phyloP scores from a whole-genome alignment of 768 basidiomycete genomes.

The Fomitopsis pulvina region DNA sequence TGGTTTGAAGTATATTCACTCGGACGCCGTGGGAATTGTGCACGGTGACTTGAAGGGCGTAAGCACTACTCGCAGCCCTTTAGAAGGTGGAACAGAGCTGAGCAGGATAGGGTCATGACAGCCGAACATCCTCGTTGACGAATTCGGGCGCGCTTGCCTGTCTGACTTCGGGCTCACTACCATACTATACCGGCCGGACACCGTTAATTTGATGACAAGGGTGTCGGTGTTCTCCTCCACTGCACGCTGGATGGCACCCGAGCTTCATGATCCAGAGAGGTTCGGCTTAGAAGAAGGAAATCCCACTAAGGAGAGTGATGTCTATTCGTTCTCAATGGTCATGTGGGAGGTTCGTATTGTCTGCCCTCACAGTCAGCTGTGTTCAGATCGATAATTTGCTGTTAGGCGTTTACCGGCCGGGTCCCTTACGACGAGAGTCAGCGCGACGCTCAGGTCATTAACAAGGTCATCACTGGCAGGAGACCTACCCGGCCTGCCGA shows the following conservation, averaged over 20 bases:
- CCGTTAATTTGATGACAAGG: background rate
- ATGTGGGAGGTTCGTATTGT: conserved; percentile 4
- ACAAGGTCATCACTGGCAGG: background rate
- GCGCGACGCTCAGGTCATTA: background rate
- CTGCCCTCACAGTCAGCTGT: background rate
- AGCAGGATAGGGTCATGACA: background rate
- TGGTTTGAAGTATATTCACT: conserved; percentile 2
- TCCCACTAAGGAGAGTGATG: background rate
- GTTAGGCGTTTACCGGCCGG: conserved; percentile 1
- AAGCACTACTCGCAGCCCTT: background rate
- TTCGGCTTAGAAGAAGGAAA: background rate
- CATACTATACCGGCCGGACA: background rate
- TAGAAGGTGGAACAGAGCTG: background rate
- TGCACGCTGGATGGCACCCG: conserved; percentile 3
- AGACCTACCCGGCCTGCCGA: background rate
- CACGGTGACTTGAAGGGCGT: conserved; percentile 6
- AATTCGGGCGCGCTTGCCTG: background rate
- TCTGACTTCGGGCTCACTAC: conserved; percentile 3
- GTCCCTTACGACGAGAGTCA: background rate
- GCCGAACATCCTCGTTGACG: conserved; percentile 3
- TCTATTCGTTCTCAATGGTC: conserved; percentile 4
- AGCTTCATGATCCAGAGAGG: conserved; percentile 1
- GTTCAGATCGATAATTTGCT: background rate
- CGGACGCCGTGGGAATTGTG: background rate
- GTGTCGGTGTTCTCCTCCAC: background rate